These are phyloP conservation scores for Cyberlindnera japonica DNA, from an alignment of 805 yeast species.

Conservation along the genomic window DNA sequence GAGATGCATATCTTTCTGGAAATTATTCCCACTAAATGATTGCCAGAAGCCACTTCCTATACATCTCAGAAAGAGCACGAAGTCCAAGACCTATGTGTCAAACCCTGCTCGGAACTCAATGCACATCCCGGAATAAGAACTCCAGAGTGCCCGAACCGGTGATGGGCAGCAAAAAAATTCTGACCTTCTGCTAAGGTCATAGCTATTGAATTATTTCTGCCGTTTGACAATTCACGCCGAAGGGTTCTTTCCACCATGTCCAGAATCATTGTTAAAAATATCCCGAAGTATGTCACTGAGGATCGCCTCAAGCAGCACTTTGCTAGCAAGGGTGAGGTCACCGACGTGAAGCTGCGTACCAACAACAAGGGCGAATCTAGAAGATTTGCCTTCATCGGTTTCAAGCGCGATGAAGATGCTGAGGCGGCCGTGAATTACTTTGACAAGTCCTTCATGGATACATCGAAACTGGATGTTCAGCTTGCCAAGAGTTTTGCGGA, in stretches of 20 bases:
- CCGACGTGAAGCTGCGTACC: constrained; percentile 84
- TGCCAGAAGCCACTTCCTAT: too few relatives aligned
- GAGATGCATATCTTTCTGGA: too few relatives aligned
- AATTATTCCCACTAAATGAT: too few relatives aligned
- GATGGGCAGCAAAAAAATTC: not conserved
- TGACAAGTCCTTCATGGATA: constrained; percentile 76
- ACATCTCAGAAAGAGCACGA: too few relatives aligned
- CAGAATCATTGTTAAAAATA: constrained; percentile 85
- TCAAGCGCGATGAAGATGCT: constrained; percentile 70
- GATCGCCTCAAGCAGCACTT: constrained; percentile 69
- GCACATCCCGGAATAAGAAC: not conserved
- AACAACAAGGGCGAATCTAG: constrained; percentile 84
- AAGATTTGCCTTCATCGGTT: constrained; percentile 92
- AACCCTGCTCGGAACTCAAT: not conserved
- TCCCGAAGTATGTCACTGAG: constrained; percentile 77
- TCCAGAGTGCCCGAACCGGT: not conserved
- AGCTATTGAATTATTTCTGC: too few relatives aligned
- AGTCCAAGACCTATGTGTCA: not conserved
- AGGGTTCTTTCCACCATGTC: constrained; percentile 50
- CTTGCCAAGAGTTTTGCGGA: constrained; percentile 85
- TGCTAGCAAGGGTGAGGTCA: constrained; percentile 54
- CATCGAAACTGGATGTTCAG: constrained; percentile 73
- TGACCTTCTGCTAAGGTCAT: too few relatives aligned
- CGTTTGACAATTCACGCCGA: too few relatives aligned
- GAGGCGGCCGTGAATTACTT: constrained; percentile 71